Evolutionary conservation across 1,139 yeast genomes (phyloP), one percentile per base, ranked within the genome.

Genomic region (Fermentozyma sake): DNA sequence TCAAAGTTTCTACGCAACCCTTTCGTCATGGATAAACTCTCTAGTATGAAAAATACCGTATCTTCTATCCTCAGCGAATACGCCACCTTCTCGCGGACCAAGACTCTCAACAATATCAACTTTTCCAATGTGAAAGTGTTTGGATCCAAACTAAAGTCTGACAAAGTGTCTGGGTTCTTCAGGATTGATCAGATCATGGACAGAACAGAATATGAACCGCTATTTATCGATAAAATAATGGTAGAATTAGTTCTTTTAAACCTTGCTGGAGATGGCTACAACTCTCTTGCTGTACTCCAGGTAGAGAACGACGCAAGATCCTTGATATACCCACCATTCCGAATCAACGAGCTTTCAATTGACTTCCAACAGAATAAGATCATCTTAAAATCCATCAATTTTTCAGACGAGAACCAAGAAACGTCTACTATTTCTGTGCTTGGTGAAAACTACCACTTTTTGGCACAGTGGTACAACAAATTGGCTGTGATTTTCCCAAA

Each of bases 241-340:
- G 41, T 61, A 14, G 70, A 63, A 33, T 43, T 63, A 24, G 44
- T 60, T 4, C 48, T 62, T 28, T 50, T 57, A 36, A 56, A 57
- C 34, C 49, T 55, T 22, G 43, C 45, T 24, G 48, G 44, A 23
- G 34, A 28, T 16, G 48, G 46, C 16, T 60, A 44, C 37, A 58
- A 64, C 35, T 55, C 72, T 4, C 55, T 65, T 43, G 73, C 71
- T 3, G 42, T 67, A n/a, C 46, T 66, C 27, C 31, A 31, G 6
- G 45, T 44, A 4, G 25, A 22, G 9, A 39, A 41, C 14, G 25
- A 30, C 12, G 31, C 24, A 4, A 44, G 69, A 22, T 54, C 60
- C 3, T 50, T 67, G 16, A 38, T 65, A 39, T 64, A 46, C 36
- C 72, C 72, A n/a, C 73, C 73, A 2, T 65, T 63, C 37, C 43